Conservation (phyloP, 306 rosid genomes). For the Mimosa pudica region DNA sequence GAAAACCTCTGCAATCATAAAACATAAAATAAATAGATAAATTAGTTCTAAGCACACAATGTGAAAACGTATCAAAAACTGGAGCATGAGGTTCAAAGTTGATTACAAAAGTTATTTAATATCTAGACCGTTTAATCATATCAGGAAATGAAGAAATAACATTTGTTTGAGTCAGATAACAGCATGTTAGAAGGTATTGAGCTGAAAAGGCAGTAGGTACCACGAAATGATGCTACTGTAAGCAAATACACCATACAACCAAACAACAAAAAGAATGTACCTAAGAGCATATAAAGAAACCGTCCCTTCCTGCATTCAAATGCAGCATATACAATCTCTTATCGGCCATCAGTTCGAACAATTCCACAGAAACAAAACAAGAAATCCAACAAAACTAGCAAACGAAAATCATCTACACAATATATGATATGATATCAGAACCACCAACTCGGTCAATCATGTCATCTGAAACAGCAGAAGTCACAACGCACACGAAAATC, state of each 20-base stretch:
- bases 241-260: slow-evolving; percentile 43
- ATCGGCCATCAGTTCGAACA: slow-evolving; percentile 33
- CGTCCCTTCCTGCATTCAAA: slow-evolving; percentile 35
- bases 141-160: slow-evolving; percentile 1
- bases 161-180: slow-evolving; percentile 36
- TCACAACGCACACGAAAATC: not conserved
- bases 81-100: slow-evolving; percentile 8
- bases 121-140: not conserved
- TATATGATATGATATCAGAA: slow-evolving; percentile 29
- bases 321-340: slow-evolving; percentile 23
- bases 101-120: slow-evolving; percentile 10
- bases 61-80: slow-evolving; percentile 21
- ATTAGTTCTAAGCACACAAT: slow-evolving; percentile 21
- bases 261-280: slow-evolving; percentile 42
- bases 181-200: slow-evolving; percentile 37
- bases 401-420: slow-evolving; percentile 35
- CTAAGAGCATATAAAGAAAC: slow-evolving; percentile 37
- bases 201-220: slow-evolving; percentile 45
- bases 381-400: not conserved
- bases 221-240: slow-evolving; percentile 38
- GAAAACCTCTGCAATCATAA: slow-evolving; percentile 44
- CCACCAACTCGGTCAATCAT: slow-evolving; percentile 29
- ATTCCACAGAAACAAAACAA: slow-evolving; percentile 3
- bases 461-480: slow-evolving; percentile 14
- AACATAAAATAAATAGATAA: slow-evolving; percentile 12